phyloP scores from a whole-genome alignment of 345 rosid species.

The Physaria fendleri region DNA sequence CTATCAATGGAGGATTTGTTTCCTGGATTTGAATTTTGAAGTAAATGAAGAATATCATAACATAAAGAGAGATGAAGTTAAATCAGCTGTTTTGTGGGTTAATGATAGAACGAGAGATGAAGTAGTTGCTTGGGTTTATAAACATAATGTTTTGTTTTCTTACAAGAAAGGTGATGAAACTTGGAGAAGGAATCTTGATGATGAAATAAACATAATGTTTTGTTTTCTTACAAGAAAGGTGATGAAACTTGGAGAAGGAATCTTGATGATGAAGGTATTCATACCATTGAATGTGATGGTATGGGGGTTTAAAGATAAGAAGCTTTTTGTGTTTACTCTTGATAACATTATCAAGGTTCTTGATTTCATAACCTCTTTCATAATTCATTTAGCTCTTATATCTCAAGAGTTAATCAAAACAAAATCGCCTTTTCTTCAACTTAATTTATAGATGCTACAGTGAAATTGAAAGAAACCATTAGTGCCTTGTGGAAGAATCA shows the following conservation, averaged over 20 bases:
- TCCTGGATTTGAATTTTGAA: too few relatives aligned
- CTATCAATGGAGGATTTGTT: too few relatives aligned
- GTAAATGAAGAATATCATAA: too few relatives aligned
- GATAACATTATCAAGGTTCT: neutral
- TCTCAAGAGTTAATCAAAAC: too few relatives aligned
- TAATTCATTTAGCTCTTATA: too few relatives aligned
- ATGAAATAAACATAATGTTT: neutral
- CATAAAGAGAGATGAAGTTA: too few relatives aligned
- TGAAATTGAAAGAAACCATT: too few relatives aligned
- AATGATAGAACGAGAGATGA: neutral
- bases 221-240: neutral
- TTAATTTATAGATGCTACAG: too few relatives aligned
- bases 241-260: neutral
- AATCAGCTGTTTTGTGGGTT: neutral
- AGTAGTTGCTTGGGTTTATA: neutral
- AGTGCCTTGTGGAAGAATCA: conserved; percentile 6
- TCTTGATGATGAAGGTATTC: too few relatives aligned
- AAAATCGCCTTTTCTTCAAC: too few relatives aligned
- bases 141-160: neutral
- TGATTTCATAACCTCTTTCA: too few relatives aligned
- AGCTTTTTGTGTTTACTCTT: neutral
- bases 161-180: neutral
- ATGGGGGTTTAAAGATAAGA: neutral
- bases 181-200: neutral
- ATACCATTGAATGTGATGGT: too few relatives aligned